phyloP scores from a whole-genome alignment of 2,329 filamentous ascomycete genomes.

The Monilinia aucupariae region DNA sequence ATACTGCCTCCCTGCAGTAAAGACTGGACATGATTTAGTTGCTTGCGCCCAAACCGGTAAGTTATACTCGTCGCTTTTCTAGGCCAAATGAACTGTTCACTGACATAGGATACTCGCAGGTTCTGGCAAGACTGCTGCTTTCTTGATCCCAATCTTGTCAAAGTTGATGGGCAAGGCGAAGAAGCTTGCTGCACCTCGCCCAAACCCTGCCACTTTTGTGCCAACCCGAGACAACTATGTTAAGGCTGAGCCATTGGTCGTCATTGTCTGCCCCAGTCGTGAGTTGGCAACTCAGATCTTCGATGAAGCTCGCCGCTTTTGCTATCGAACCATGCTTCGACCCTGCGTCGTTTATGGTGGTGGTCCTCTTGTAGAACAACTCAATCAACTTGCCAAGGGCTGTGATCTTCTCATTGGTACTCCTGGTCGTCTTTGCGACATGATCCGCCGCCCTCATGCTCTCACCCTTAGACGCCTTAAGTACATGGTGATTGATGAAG shows the following conservation, averaged over 20 bases:
- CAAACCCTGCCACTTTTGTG: constrained; percentile 55
- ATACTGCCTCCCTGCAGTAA: constrained; percentile 75
- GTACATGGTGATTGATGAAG: constrained; percentile 84
- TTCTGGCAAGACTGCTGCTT: constrained; percentile 93
- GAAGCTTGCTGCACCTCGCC: constrained; percentile 73
- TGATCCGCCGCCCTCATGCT: constrained; percentile 66
- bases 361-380: constrained; percentile 63
- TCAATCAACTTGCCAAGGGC: constrained; percentile 68
- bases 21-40: constrained; percentile 74
- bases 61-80: constrained; percentile 28
- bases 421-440: constrained; percentile 78
- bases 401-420: constrained; percentile 88
- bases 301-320: constrained; percentile 85
- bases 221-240: constrained; percentile 44
- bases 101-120: constrained; percentile 47
- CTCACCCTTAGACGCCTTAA: constrained; percentile 71
- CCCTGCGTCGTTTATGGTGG: constrained; percentile 89
- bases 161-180: constrained; percentile 94
- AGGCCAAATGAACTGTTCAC: not conserved
- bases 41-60: constrained; percentile 88
- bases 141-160: constrained; percentile 81
- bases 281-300: constrained; percentile 94
- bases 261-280: constrained; percentile 80
- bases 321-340: constrained; percentile 90
- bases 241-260: constrained; percentile 78